These are phyloP conservation scores for Apiotrichum domesticum DNA, from an alignment of 1,284 basidiomycete species.

Conservation along the genomic window DNA sequence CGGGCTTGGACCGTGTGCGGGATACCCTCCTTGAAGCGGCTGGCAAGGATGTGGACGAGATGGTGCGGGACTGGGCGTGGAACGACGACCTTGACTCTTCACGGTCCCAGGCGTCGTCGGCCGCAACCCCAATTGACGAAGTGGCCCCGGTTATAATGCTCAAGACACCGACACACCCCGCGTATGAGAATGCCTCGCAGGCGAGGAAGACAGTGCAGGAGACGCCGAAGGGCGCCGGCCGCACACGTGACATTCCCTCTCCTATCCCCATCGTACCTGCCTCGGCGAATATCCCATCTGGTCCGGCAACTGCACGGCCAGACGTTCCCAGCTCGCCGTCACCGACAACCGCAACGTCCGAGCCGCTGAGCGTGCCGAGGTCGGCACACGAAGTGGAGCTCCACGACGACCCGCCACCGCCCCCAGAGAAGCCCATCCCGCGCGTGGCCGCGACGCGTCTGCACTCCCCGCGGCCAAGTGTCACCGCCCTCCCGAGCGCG, in stretches of 20 bases:
- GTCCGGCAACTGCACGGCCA: not conserved
- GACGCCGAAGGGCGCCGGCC: conserved; percentile 2
- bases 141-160: not conserved
- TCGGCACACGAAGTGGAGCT: too few relatives aligned
- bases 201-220: not conserved
- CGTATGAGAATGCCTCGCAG: not conserved
- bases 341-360: not conserved
- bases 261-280: not conserved
- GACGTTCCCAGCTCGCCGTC: not conserved
- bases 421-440: too few relatives aligned
- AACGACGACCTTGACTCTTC: conserved; percentile 37
- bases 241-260: not conserved
- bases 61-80: conserved; percentile 44
- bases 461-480: not conserved
- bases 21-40: conserved; percentile 38
- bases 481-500: not conserved
- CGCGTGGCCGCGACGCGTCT: not conserved
- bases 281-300: not conserved
- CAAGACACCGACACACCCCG: not conserved
- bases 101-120: conserved; percentile 1
- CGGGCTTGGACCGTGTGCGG: conserved; percentile 29
- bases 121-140: not conserved
- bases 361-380: too few relatives aligned
- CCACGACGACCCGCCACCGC: too few relatives aligned
- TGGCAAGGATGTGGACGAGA: conserved; percentile 33